Evolutionary conservation across 495 filamentous ascomycete species (phyloP).

Genomic region (Penicillium argentinense): DNA sequence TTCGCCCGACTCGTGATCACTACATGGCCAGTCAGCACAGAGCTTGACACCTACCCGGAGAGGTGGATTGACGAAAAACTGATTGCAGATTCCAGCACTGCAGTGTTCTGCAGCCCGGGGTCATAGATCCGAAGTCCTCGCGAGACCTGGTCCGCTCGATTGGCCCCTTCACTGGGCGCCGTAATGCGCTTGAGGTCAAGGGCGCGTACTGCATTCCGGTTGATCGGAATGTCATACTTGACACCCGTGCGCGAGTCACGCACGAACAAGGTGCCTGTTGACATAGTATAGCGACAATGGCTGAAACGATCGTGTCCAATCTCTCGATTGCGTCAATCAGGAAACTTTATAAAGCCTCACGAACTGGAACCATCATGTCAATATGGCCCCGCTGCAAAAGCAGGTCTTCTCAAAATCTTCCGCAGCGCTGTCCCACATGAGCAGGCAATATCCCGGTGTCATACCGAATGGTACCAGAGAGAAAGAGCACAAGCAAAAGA

Average conservation of each 20-base stretch:
- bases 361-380: too few relatives aligned
- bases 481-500: too few relatives aligned
- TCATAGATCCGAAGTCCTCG: conserved; percentile 51
- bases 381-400: too few relatives aligned
- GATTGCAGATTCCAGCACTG: conserved; percentile 48
- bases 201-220: conserved; percentile 48
- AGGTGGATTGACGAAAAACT: conserved; percentile 48
- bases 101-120: conserved; percentile 56
- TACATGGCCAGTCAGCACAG: conserved; percentile 5
- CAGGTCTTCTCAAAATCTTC: too few relatives aligned
- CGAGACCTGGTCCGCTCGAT: conserved; percentile 26
- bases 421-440: too few relatives aligned
- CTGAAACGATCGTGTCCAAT: too few relatives aligned
- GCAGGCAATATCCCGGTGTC: too few relatives aligned
- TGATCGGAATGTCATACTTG: conserved; percentile 52
- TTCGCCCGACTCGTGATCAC: conserved; percentile 30
- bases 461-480: too few relatives aligned
- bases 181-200: conserved; percentile 49
- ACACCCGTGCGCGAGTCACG: conserved; percentile 51
- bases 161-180: conserved; percentile 11
- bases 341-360: too few relatives aligned
- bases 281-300: too few relatives aligned
- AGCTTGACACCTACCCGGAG: too few relatives aligned
- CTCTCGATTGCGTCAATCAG: too few relatives aligned
- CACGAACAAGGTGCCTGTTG: conserved; percentile 35